Conservation (phyloP, 257 asterid species). For the Prunella vulgaris region DNA sequence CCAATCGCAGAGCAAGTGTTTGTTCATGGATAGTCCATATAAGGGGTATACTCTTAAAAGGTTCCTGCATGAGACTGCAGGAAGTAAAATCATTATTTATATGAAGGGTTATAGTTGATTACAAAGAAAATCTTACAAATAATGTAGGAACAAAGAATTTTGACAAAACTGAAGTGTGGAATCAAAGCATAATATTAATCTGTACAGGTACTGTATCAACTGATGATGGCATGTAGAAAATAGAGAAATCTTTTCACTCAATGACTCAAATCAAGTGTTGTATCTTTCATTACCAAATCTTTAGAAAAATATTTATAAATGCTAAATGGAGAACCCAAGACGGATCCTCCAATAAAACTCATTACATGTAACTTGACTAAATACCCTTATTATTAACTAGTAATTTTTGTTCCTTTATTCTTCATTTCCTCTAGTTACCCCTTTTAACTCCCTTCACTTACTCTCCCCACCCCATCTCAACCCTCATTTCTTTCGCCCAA, state of each 20-base stretch:
- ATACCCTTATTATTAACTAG: not conserved
- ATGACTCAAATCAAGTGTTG: no score
- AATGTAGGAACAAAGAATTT: not conserved
- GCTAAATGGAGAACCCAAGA: not conserved
- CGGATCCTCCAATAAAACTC: not conserved
- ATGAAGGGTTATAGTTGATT: not conserved
- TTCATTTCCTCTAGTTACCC: not conserved
- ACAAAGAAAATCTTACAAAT: not conserved
- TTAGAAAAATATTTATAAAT: not conserved
- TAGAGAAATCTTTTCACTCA: no score
- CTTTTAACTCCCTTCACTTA: not conserved
- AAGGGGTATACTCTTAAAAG: slow-evolving; percentile 66
- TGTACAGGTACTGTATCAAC: no score
- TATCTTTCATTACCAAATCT: not conserved
- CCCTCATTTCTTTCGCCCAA: not conserved
- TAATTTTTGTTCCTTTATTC: not conserved
- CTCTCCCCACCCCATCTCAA: not conserved
- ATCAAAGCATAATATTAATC: no score
- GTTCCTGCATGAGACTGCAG: slow-evolving; percentile 90
- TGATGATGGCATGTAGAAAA: no score
- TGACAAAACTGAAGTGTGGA: not conserved
- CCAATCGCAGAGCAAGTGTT: slow-evolving; percentile 52
- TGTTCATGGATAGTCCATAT: slow-evolving; percentile 88
- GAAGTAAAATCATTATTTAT: slow-evolving; percentile 43
- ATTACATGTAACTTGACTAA: not conserved